Evolutionary conservation across 352 stramenopile genomes (phyloP), one percentile per base, ranked within the genome.

Genomic region (Stephanocyclus meneghinianus): DNA sequence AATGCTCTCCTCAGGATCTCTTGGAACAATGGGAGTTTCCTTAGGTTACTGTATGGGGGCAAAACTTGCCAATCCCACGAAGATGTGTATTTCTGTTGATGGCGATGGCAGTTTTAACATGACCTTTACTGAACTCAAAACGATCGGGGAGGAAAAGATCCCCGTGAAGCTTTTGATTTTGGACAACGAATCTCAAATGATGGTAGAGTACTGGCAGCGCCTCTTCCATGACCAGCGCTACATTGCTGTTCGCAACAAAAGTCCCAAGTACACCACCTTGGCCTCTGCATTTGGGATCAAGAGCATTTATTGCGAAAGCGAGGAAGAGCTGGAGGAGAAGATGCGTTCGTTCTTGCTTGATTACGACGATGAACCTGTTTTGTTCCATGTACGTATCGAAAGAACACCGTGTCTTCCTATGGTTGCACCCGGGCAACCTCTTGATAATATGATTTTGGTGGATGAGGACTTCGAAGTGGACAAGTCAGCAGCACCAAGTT

Each of bases 201-300:
- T 98, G 96, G 96, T 98, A 64, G 97, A 98, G 90, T 96, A 98
- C 85, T 98, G 96, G 96, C 95, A 98, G 85, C 93, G 97, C 71
- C 90, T 98, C 71, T 98, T 98, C 82, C 97, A 98, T 87, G 93
- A 98, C 53, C 91, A 97, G 83, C 94, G 95, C 44, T 97, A 97
- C 85, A 84, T 95, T 56, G 90, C 89, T 37, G 89, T 93, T 16
- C 75, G 85, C 40, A 93, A 95, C 64, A 96, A 94, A 64, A 98
- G 97, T 87, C 96, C 96, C 7, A 92, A 98, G 79, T 98, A 98
- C 74, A 88, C 93, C 74, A 97, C 95, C 76, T 94, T 98, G 70
- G 96, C 96, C 2, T 91, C 96, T 71, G 84, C 95, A 7, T 98
- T 98, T 91, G 93, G 96, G 74, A 97, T 96, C 77, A 92, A 98